phyloP scores from a whole-genome alignment of 768 basidiomycete species.

The Cystofilobasidium macerans region DNA sequence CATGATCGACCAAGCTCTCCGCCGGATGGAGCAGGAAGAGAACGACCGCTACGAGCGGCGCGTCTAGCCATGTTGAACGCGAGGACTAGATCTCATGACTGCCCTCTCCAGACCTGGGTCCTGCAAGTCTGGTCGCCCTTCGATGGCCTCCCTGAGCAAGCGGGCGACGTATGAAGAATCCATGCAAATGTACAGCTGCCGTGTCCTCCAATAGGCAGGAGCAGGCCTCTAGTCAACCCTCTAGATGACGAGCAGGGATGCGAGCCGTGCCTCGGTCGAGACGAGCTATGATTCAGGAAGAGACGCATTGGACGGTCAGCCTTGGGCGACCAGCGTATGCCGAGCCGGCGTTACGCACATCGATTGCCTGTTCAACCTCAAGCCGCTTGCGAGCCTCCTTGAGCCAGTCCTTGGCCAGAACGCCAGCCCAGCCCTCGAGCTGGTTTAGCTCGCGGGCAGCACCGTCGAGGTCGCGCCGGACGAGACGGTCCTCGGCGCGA shows the following conservation, averaged over 20 bases:
- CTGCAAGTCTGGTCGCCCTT: too few relatives aligned
- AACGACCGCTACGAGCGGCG: not conserved
- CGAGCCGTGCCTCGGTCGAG: constrained; percentile 70
- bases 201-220: too few relatives aligned
- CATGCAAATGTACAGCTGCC: not conserved
- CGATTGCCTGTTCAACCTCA: constrained; percentile 83
- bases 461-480: constrained; percentile 79
- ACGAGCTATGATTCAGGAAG: constrained; percentile 49
- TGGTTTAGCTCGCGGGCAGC: constrained; percentile 88
- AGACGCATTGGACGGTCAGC: constrained; percentile 3
- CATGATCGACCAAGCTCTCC: constrained; percentile 3
- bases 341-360: constrained; percentile 45
- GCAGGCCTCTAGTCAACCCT: not conserved
- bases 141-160: too few relatives aligned
- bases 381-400: constrained; percentile 73
- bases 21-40: constrained; percentile 7
- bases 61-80: too few relatives aligned
- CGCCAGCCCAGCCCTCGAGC: constrained; percentile 54
- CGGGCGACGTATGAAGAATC: too few relatives aligned
- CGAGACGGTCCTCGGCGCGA: constrained; percentile 75
- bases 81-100: too few relatives aligned
- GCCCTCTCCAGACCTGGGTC: too few relatives aligned
- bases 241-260: constrained; percentile 37
- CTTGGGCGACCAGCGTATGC: not conserved
- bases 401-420: constrained; percentile 69